Conservation (phyloP, 257 asterid genomes). For the Forsythia viridissima region DNA sequence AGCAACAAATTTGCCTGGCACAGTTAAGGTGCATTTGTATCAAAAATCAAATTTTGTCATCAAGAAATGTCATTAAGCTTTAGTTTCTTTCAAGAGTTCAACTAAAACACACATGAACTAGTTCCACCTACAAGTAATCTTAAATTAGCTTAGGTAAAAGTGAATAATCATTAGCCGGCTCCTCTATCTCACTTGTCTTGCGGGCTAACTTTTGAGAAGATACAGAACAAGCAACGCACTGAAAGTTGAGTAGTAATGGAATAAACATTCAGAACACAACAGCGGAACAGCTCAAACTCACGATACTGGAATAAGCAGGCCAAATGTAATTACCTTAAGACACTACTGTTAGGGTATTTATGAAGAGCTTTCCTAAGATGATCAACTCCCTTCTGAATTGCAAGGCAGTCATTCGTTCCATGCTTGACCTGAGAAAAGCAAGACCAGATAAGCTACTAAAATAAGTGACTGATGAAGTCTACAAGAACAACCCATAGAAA, state of each 20-base stretch:
- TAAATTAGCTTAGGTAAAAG: not conserved
- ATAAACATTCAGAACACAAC: not conserved
- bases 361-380: conserved; percentile 90
- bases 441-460: conserved; percentile 15
- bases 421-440: conserved; percentile 65
- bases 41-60: not conserved
- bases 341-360: conserved; percentile 71
- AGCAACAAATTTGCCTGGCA: not conserved
- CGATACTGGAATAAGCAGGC: not conserved
- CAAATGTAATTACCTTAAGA: conserved; percentile 57
- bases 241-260: not conserved
- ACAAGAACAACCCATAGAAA: conserved; percentile 21
- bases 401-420: conserved; percentile 52
- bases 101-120: not conserved
- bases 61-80: not conserved
- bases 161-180: not conserved
- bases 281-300: not conserved
- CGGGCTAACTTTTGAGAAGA: not conserved
- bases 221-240: not conserved
- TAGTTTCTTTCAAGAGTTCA: not conserved
- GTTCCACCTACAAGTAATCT: not conserved
- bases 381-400: conserved; percentile 61
- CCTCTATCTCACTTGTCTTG: not conserved
- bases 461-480: conserved; percentile 7
- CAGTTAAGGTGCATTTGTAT: not conserved